A percentile compares a stretch with the other conserved stretches of the same genome.
These are phyloP conservation scores for Colletotrichum liaoningense DNA, from an alignment of 2,329 filamentous ascomycete species.

Conservation along the genomic window DNA sequence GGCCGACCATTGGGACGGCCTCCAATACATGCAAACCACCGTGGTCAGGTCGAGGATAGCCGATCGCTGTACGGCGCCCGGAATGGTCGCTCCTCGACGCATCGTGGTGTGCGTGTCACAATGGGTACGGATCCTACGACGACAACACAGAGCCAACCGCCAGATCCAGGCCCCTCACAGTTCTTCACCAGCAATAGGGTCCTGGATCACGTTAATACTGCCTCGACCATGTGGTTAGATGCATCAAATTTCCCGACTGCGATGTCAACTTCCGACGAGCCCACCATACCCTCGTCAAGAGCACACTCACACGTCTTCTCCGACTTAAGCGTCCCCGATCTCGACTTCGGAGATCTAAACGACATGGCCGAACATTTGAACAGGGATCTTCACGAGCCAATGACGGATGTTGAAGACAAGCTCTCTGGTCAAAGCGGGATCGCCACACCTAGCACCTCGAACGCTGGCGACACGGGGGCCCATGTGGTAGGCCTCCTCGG, in stretches of 20 bases:
- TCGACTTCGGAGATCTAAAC: neutral
- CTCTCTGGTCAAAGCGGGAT: neutral
- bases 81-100: neutral
- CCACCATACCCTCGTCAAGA: neutral
- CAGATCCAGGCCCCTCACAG: neutral
- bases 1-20: neutral
- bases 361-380: neutral
- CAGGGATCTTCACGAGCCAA: neutral
- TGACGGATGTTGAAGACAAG: neutral
- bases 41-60: neutral
- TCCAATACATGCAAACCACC: constrained; percentile 1
- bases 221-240: neutral
- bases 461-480: neutral
- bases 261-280: neutral
- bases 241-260: neutral
- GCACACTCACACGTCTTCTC: neutral
- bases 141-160: neutral
- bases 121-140: neutral
- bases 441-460: neutral
- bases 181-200: neutral
- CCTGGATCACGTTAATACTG: neutral
- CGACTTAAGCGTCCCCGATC: neutral
- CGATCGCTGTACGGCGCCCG: neutral
- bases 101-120: neutral
- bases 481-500: neutral